Conservation (phyloP, 2,329 filamentous ascomycete genomes). For the Pseudocercospora crystallina region DNA sequence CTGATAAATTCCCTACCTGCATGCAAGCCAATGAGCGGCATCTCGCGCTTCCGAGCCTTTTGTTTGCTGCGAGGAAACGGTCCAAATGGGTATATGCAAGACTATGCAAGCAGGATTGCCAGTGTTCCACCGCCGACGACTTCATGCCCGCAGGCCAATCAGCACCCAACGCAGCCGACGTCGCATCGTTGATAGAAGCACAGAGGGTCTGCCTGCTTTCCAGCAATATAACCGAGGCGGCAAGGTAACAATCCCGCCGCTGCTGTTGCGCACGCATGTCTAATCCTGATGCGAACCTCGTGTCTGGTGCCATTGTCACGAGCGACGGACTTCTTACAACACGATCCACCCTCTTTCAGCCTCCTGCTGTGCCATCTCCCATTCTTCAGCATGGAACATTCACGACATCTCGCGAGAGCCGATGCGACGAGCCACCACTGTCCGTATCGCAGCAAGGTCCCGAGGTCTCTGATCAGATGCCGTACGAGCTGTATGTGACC, state of each 20-base stretch:
- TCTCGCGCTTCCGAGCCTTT: neutral
- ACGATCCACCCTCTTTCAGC: constrained; percentile 2
- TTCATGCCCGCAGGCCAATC: constrained; percentile 6
- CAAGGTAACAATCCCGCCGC: constrained; percentile 3
- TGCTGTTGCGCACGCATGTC: constrained; percentile 1
- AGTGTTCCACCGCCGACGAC: constrained; percentile 8
- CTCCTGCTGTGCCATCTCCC: constrained; percentile 8
- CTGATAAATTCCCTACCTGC: constrained; percentile 2
- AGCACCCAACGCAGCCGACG: constrained; percentile 3
- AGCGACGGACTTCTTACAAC: neutral
- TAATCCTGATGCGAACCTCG: constrained; percentile 13
- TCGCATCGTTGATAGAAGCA: constrained; percentile 6
- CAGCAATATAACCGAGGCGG: constrained; percentile 14
- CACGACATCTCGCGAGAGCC: neutral
- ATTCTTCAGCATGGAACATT: constrained; percentile 2
- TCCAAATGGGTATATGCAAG: constrained; percentile 9
- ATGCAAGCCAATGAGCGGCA: constrained; percentile 11
- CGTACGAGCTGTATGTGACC: neutral
- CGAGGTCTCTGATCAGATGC: neutral
- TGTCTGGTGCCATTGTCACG: constrained; percentile 5
- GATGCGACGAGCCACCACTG: neutral
- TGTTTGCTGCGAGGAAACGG: constrained; percentile 4
- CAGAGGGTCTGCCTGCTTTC: constrained; percentile 6
- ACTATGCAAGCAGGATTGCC: constrained; percentile 5
- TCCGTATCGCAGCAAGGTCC: too few relatives aligned